phyloP scores from a whole-genome alignment of 192 early-diverging fungal genomes.

The Coemansia sp. region DNA sequence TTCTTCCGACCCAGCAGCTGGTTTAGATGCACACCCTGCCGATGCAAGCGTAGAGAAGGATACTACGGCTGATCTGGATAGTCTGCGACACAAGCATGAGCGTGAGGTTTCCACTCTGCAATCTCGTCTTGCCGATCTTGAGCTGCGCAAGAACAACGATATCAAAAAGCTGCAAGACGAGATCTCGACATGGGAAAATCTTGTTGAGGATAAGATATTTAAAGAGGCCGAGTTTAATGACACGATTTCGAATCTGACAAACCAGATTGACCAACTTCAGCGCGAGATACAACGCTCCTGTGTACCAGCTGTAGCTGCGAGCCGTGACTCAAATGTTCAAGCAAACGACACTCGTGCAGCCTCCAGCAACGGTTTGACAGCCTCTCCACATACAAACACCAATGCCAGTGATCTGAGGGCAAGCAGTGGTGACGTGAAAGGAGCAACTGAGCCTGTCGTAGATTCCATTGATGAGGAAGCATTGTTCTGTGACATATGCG shows the following conservation, averaged over 20 bases:
- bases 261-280: constrained; percentile 52
- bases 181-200: constrained; percentile 62
- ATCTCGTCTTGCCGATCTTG: constrained; percentile 56
- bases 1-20: constrained; percentile 15
- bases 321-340: neutral
- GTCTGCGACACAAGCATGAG: constrained; percentile 52
- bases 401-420: neutral
- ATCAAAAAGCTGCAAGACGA: constrained; percentile 64
- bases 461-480: constrained; percentile 26
- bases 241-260: constrained; percentile 58
- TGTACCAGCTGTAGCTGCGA: neutral
- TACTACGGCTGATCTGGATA: constrained; percentile 27
- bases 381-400: neutral
- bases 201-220: constrained; percentile 77
- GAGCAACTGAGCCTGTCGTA: constrained; percentile 8
- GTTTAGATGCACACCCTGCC: neutral
- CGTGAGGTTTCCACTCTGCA: constrained; percentile 57
- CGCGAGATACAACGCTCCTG: constrained; percentile 19
- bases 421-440: neutral
- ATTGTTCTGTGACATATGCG: constrained; percentile 70
- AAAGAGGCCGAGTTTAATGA: constrained; percentile 70
- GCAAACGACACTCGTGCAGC: neutral
- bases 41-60: neutral
- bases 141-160: constrained; percentile 63
- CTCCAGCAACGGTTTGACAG: neutral